These are phyloP conservation scores for Backusella sp. DNA, from an alignment of 192 early-diverging fungal species.

Conservation along the genomic window DNA sequence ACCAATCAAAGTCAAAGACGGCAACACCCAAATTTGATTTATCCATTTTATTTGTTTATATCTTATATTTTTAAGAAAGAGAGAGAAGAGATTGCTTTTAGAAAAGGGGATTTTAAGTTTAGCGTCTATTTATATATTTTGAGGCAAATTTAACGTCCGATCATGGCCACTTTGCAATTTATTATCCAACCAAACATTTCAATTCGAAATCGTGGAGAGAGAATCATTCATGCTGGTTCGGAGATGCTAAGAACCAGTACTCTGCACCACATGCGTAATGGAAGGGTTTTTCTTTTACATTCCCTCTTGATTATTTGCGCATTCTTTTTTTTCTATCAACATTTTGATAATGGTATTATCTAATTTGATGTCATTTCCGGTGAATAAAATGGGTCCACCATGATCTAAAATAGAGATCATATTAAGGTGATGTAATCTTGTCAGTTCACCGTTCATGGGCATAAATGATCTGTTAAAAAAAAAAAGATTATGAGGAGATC, in stretches of 20 bases:
- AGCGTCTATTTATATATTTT: neutral
- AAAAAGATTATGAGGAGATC: no score
- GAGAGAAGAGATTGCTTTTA: neutral
- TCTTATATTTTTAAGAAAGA: neutral
- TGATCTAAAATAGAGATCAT: neutral
- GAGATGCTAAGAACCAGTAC: neutral
- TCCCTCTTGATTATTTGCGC: neutral
- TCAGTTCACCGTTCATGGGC: neutral
- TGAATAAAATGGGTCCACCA: neutral
- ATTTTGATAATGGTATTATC: neutral
- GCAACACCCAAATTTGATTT: slow-evolving; percentile 30
- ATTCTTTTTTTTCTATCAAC: neutral
- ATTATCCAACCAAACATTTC: neutral
- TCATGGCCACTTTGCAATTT: neutral
- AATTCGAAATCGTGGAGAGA: neutral
- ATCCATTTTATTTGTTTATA: neutral
- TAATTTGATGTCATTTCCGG: neutral
- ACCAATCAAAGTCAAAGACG: slow-evolving; percentile 75
- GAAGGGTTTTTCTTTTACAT: no score
- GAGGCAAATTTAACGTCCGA: neutral
- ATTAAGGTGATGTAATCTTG: neutral
- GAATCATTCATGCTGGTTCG: neutral
- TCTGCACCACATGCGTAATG: neutral
- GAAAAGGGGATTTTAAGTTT: neutral
- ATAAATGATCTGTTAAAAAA: no score